Base-by-base conservation (phyloP, 192 early-diverging fungal genomes). In the Coemansia sp. region DNA sequence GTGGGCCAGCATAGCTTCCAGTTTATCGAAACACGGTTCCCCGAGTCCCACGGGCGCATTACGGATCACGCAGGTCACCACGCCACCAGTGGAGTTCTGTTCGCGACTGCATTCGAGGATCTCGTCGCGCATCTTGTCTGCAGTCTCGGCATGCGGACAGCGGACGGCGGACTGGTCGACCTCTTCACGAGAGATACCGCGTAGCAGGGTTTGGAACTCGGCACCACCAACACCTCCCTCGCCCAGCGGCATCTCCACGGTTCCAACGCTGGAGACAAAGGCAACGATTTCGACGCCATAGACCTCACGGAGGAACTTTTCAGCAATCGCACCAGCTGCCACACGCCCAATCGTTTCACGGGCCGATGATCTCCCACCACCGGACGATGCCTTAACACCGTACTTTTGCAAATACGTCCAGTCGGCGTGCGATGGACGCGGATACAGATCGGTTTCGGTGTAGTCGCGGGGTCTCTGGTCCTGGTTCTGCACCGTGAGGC, bases 1-100 rank as follows among this genome's bases (percentile, higher is more conserved):
- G 71, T 99, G 96, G 8, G 97, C 97, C 59, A 99, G 81, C 66
- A 89, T 79, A 13, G 97, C 96, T 82, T 99, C 96, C 37, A 98
- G 84, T 76, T 99, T 99, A 76, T 99, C 97, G 70, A 99, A 99
- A 79, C 93, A 94, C 15, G 97, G 97, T 78, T 99, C 97, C 59
- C 97, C 97, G 42, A 99, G 85, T 4, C 97, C 97, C 18, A 84
- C 75, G 6, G 97, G 97, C 26, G 89, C 86, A 62, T 95, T 94
- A 55, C 97, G 88, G 77, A 99, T 95, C 41, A 99, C 95, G 74
- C 97, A 99, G 16, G 94, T 93, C 22, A 99, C 91, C 6, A 89
- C 90, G 10, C 97, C 97, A 49, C 97, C 97, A 68, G 96, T 93
- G 10, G 96, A 98, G 84, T 99, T 93, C 59, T 92, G 84, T 45